Evolutionary conservation across 129 eudicot genomes (phyloP).

Genomic region (Mikania micrantha): DNA sequence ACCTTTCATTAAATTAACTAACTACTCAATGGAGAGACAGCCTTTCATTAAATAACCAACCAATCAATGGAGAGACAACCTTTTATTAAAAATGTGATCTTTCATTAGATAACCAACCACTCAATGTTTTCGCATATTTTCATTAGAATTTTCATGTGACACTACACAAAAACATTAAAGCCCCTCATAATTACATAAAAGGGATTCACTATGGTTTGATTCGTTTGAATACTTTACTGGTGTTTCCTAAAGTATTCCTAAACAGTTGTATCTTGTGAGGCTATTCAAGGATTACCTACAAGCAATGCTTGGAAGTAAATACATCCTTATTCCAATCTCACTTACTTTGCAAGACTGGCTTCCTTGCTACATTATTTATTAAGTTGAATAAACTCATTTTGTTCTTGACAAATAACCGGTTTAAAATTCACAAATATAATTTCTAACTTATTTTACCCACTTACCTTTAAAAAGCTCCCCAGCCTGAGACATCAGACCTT

Average conservation of each 20-base stretch:
- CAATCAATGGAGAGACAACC: background rate
- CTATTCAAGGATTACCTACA: background rate
- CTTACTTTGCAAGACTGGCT: background rate
- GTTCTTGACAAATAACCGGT: background rate
- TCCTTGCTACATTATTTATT: background rate
- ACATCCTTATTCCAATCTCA: background rate
- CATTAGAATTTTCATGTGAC: background rate
- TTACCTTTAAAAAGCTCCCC: conserved; percentile 98
- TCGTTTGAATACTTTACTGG: background rate
- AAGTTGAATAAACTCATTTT: background rate
- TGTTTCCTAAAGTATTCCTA: background rate
- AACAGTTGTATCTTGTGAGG: background rate
- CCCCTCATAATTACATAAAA: background rate
- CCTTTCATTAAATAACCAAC: background rate
- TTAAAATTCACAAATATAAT: background rate
- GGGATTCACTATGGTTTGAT: background rate
- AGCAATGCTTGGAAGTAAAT: background rate
- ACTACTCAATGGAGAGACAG: background rate
- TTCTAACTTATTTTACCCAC: background rate
- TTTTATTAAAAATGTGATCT: background rate
- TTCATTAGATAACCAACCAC: background rate
- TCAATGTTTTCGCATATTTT: background rate
- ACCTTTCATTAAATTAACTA: background rate
- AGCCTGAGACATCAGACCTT: conserved; percentile 86
- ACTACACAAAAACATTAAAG: background rate